A percentile compares a stretch with the other conserved stretches of the same genome.
These are phyloP conservation scores for Lichtheimia ornata DNA, from an alignment of 371 early-diverging fungal genomes.

Conservation along the genomic window DNA sequence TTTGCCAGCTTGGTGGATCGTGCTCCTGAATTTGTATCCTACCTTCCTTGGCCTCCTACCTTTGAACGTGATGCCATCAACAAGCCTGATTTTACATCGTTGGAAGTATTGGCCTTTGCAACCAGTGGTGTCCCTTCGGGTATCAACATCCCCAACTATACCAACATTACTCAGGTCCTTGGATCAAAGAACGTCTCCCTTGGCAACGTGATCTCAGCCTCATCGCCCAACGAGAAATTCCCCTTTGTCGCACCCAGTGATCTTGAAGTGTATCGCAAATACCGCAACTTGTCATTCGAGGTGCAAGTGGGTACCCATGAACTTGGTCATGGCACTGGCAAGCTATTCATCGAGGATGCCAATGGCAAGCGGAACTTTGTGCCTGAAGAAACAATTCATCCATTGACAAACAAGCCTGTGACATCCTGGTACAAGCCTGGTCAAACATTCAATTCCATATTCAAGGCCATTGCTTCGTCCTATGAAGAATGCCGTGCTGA, in stretches of 20 bases:
- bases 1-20: conserved; percentile 55
- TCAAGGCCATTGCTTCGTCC: conserved; percentile 46
- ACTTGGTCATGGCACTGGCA: conserved; percentile 66
- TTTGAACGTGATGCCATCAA: conserved; percentile 63
- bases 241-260: conserved; percentile 53
- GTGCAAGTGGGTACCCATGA: conserved; percentile 58
- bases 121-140: conserved; percentile 61
- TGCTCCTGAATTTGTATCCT: conserved; percentile 51
- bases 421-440: conserved; percentile 64
- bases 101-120: conserved; percentile 63
- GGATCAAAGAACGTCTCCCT: conserved; percentile 71
- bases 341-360: conserved; percentile 52
- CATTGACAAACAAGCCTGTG: conserved; percentile 50
- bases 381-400: conserved; percentile 35
- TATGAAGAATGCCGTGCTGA: conserved; percentile 73
- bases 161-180: conserved; percentile 51
- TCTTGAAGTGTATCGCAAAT: conserved; percentile 42
- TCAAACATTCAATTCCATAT: conserved; percentile 59
- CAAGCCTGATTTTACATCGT: conserved; percentile 65
- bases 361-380: conserved; percentile 60
- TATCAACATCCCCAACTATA: conserved; percentile 69
- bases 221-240: conserved; percentile 50
- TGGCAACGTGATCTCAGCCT: conserved; percentile 61
- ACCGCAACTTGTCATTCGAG: conserved; percentile 57
- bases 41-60: conserved; percentile 57